phyloP scores from a whole-genome alignment of 352 stramenopile species.

The Phytopythium kandeliae region DNA sequence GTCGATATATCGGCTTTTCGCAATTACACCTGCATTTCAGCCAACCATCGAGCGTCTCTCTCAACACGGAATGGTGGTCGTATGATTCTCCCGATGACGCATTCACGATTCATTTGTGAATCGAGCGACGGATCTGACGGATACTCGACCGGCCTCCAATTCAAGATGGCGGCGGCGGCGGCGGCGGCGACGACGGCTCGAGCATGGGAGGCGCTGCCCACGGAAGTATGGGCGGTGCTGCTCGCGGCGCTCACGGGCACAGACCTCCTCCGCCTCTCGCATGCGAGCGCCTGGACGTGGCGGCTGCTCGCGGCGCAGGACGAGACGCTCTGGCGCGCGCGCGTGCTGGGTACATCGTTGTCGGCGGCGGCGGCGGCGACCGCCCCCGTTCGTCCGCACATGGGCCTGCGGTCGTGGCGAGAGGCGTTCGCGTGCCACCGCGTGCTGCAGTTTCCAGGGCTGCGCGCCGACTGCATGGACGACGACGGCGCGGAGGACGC shows the following conservation, averaged over 20 bases:
- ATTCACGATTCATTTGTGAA: too few relatives aligned
- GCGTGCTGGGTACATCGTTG: not conserved
- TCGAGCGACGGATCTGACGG: too few relatives aligned
- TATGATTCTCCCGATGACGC: too few relatives aligned
- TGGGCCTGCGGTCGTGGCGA: not conserved
- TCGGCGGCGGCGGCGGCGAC: too few relatives aligned
- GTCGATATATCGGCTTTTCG: too few relatives aligned
- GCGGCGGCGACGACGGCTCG: not conserved
- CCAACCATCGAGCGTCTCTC: too few relatives aligned
- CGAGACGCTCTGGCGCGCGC: conserved; percentile 3
- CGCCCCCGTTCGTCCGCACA: too few relatives aligned
- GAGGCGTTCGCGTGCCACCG: conserved; percentile 1
- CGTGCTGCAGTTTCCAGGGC: not conserved
- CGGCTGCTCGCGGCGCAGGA: not conserved
- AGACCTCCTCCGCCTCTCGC: conserved; percentile 23
- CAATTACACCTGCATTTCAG: too few relatives aligned
- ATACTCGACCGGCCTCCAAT: too few relatives aligned
- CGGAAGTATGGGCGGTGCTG: conserved; percentile 17
- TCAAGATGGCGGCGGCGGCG: too few relatives aligned
- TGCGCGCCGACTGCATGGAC: conserved; percentile 1
- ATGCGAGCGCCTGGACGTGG: conserved; percentile 10
- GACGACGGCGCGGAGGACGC: not conserved
- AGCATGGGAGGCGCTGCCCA: conserved; percentile 9
- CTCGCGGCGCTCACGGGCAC: conserved; percentile 14
- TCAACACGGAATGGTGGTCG: too few relatives aligned